Evolutionary conservation across 345 rosid genomes (phyloP).

Genomic region (Rubroshorea leprosula): DNA sequence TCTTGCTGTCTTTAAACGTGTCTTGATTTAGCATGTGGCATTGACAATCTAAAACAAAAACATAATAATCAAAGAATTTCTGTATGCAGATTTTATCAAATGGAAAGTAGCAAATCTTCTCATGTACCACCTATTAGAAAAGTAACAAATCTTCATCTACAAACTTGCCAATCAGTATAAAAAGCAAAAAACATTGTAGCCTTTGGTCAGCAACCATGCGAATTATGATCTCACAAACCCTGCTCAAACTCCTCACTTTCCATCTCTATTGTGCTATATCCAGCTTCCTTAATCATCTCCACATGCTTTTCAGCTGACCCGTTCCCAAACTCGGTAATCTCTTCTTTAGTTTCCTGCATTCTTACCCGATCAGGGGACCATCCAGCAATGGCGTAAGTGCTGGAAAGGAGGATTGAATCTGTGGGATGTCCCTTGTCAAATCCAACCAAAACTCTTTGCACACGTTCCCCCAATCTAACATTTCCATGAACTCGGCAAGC

Average conservation of each 20-base stretch:
- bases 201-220: too few species aligned
- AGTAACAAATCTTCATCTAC: too few species aligned
- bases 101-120: too few species aligned
- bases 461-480: slow-evolving; percentile 38
- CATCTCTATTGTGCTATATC: slow-evolving; percentile 46
- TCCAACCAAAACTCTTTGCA: slow-evolving; percentile 34
- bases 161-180: too few species aligned
- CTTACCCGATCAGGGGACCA: slow-evolving; percentile 27
- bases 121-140: too few species aligned
- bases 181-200: too few species aligned
- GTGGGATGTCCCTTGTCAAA: slow-evolving; percentile 40
- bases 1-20: too few species aligned
- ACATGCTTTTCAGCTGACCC: slow-evolving; percentile 10
- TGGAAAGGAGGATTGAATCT: slow-evolving; percentile 45
- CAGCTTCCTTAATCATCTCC: slow-evolving; percentile 32
- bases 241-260: slow-evolving; percentile 14
- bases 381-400: slow-evolving; percentile 48
- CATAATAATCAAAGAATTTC: too few species aligned
- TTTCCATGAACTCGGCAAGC: slow-evolving; percentile 63
- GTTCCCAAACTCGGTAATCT: slow-evolving; percentile 1
- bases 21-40: too few species aligned
- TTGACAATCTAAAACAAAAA: too few species aligned
- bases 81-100: too few species aligned
- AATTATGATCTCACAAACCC: background rate
- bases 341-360: slow-evolving; percentile 19